Conservation (phyloP, 257 asterid genomes). For the Solanum paucissectum region DNA sequence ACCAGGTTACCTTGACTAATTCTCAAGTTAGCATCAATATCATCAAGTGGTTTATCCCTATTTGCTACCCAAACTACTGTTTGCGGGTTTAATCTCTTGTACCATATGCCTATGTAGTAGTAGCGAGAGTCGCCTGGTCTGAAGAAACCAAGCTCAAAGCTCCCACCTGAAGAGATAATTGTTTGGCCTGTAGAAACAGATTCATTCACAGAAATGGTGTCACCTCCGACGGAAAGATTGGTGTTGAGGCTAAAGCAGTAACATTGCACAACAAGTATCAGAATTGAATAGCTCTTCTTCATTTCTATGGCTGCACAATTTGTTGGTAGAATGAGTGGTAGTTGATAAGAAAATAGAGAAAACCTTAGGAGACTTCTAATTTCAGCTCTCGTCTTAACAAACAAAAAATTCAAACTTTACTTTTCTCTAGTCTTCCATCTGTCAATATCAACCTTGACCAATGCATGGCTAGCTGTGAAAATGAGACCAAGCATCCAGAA, state of each 20-base stretch:
- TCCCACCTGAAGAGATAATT: background rate
- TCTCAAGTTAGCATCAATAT: background rate
- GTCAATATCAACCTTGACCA: too few species aligned
- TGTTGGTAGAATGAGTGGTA: background rate
- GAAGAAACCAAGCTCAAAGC: background rate
- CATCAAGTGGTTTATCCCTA: background rate
- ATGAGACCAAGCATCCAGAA: too few species aligned
- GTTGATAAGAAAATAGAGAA: background rate
- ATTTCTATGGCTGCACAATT: background rate
- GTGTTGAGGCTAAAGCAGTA: background rate
- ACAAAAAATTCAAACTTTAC: too few species aligned
- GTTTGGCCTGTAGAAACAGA: background rate
- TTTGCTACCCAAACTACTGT: background rate
- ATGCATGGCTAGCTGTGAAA: too few species aligned
- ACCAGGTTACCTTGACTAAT: background rate
- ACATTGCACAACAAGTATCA: background rate
- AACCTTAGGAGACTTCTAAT: background rate
- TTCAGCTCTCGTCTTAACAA: background rate
- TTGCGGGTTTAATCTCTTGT: background rate
- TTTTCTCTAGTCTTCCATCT: too few species aligned
- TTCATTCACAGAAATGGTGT: background rate
- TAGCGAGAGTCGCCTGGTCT: background rate
- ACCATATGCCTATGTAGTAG: constrained; percentile 18
- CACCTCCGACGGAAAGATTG: background rate
- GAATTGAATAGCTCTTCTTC: background rate